Conservation (phyloP, 2,329 filamentous ascomycete species). For the Truncatella angustata region DNA sequence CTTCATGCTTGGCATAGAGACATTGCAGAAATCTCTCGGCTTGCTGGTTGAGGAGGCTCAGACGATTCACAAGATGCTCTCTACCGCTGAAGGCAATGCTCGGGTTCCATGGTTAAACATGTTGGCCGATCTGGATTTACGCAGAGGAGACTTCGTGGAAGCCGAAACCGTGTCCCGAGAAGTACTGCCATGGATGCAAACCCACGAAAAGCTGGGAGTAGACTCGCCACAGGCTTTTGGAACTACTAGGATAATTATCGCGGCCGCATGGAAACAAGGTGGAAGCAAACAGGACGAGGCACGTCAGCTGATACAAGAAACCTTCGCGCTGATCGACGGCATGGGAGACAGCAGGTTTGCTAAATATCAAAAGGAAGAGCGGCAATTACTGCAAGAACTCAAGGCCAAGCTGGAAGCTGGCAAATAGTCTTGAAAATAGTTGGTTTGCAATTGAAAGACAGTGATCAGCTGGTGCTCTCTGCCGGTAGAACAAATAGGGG, state of each 20-base stretch:
- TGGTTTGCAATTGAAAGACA: too few relatives aligned
- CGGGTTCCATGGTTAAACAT: too few relatives aligned
- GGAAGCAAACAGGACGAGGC: background rate
- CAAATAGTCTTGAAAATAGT: too few relatives aligned
- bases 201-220: background rate
- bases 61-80: background rate
- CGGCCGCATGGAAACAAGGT: background rate
- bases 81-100: too few relatives aligned
- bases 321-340: background rate
- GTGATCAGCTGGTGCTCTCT: too few relatives aligned
- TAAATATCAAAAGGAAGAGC: background rate
- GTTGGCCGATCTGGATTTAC: background rate
- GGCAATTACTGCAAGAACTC: background rate
- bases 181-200: background rate
- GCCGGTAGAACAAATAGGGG: too few relatives aligned
- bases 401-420: background rate
- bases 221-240: background rate
- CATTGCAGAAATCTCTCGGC: background rate
- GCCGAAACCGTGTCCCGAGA: too few relatives aligned
- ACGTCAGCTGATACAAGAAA: background rate
- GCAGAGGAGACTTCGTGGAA: too few relatives aligned
- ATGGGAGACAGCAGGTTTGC: slow-evolving; percentile 1
- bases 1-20: slow-evolving; percentile 1
- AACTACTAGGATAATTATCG: background rate
- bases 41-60: background rate